Percentiles rank a stretch among this genome's conserved stretches.
These are phyloP conservation scores for Podospora appendiculata DNA, from an alignment of 495 filamentous ascomycete species.

Conservation along the genomic window DNA sequence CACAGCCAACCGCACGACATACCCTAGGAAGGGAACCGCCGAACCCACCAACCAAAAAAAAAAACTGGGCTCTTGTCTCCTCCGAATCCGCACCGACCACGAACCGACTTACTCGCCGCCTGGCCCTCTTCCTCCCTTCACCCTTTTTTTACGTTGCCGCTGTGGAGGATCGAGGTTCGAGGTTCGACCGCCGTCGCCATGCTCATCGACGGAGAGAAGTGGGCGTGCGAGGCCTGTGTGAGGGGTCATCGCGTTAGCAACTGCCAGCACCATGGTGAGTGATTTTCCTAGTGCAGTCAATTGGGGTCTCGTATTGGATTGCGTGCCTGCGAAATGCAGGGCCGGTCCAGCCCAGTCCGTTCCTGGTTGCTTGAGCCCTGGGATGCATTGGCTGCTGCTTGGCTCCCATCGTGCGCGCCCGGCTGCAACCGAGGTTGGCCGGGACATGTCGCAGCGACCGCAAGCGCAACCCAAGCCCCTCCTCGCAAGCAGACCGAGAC, in stretches of 20 bases:
- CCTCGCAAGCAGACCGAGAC: too few relatives aligned
- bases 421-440: conserved; percentile 25
- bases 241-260: conserved; percentile 90
- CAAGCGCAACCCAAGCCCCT: too few relatives aligned
- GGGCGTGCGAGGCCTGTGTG: conserved; percentile 89
- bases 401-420: conserved; percentile 8
- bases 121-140: neutral
- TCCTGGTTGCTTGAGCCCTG: neutral
- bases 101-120: neutral
- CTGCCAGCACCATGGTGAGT: conserved; percentile 83
- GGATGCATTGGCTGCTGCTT: neutral
- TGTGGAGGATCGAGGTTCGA: neutral
- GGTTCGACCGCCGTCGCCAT: conserved; percentile 32
- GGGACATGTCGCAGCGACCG: conserved; percentile 13
- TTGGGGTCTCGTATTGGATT: neutral
- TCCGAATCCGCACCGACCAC: neutral
- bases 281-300: conserved; percentile 13
- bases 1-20: neutral
- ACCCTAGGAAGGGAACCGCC: neutral
- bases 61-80: neutral
- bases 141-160: neutral
- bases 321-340: neutral
- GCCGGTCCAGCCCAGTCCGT: neutral
- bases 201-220: conserved; percentile 87
- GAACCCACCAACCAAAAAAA: neutral